Base-by-base conservation (phyloP, 2,329 filamentous ascomycete genomes). In the Berkeleyomyces rouxiae region DNA sequence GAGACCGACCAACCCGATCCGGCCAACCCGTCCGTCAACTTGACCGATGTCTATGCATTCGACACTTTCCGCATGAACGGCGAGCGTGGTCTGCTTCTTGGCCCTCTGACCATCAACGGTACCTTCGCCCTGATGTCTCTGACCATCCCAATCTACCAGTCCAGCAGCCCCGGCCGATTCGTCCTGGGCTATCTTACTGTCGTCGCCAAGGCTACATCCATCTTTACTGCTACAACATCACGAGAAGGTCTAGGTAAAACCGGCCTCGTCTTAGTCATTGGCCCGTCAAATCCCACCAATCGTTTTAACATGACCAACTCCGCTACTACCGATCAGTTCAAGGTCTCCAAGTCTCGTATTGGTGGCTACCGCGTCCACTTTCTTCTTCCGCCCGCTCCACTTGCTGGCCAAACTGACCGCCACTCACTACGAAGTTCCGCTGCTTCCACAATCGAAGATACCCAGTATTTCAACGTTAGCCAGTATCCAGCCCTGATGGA, bases 141-240 rank as follows among this genome's bases (percentile, higher is more conserved):
- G 64, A 95, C 90, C 0, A 74, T 92, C 13, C 88, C 90, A 0
- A 82, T 96, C 61, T 83, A 86, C 66, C 59, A 63, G 47, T 62
- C 63, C n/a, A 65, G 57, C 33, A 65, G 61, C 43, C 44, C 37
- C 1, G 23, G 43, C 13, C 47, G 58, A 11, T 65, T 65, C 46
- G 81, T 92, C 0, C 77, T 96, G 4, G 91, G 89, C 1, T 96
- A 90, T 76, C 81, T 96, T 75, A 95, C 90, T 0, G 75, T 92
- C 1, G 77, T 95, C n/a, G 80, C 87, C 62, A 82, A 87, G 63
- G 85, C 85, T 1, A 74, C 75, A 3, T 78, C 86, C 1, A 76
- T 93, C 3, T 75, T 83, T n/a, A 72, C 78, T 53, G 79, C 90
- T 1, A 75, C 84, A 36, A 72, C 75, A 16, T 86, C 85, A 1